Evolutionary conservation across 164 flowering plant genomes (phyloP).

Genomic region (Nymphaea colorata): DNA sequence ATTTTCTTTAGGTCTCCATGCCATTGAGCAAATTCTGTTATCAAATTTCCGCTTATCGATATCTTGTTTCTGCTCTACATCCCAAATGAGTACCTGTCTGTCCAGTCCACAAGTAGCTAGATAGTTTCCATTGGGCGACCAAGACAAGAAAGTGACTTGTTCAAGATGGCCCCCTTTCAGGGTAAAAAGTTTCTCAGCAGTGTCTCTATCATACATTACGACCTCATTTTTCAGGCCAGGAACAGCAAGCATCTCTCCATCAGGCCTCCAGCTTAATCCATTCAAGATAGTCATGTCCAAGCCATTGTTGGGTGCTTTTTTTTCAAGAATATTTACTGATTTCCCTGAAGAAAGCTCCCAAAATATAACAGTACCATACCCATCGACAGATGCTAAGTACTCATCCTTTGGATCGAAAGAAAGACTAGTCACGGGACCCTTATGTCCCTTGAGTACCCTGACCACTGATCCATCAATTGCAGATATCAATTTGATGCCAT

Average conservation of each 20-base stretch:
- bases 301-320: conserved; percentile 60
- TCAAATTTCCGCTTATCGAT: conserved; percentile 87
- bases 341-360: conserved; percentile 88
- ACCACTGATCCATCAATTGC: conserved; percentile 89
- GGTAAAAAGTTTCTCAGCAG: conserved; percentile 75
- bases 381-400: conserved; percentile 82
- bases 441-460: conserved; percentile 91
- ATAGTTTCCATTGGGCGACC: conserved; percentile 98
- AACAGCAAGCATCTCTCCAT: conserved; percentile 77
- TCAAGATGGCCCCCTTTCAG: conserved; percentile 75
- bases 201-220: conserved; percentile 92
- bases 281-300: conserved; percentile 44
- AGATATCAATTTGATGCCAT: conserved; percentile 86
- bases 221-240: conserved; percentile 92
- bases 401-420: conserved; percentile 83
- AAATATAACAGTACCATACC: conserved; percentile 59
- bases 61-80: conserved; percentile 71
- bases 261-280: conserved; percentile 88
- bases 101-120: conserved; percentile 91
- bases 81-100: conserved; percentile 81
- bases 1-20: conserved; percentile 92
- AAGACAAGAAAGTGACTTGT: conserved; percentile 66
- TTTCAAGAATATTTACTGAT: conserved; percentile 46
- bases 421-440: conserved; percentile 62
- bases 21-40: conserved; percentile 62